These are phyloP conservation scores for Cordyceps pruinosa DNA, from an alignment of 2,329 filamentous ascomycete genomes.

Conservation along the genomic window DNA sequence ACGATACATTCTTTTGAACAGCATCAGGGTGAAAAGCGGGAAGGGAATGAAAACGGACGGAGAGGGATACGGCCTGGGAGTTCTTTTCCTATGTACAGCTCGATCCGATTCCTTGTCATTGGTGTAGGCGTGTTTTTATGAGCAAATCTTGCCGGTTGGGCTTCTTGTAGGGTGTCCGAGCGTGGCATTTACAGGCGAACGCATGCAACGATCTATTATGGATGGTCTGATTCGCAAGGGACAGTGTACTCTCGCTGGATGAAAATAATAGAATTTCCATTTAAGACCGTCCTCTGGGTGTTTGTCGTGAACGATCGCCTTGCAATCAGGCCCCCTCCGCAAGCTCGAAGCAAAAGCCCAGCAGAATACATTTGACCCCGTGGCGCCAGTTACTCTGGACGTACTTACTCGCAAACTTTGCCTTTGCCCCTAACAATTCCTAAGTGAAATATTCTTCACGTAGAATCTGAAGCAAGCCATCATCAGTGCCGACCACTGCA, in stretches of 20 bases:
- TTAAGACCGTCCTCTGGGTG: neutral
- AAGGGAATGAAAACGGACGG: constrained; percentile 2
- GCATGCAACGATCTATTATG: constrained; percentile 25
- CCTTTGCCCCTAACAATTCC: constrained; percentile 71
- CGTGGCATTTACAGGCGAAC: constrained; percentile 34
- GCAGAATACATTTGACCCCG: too few relatives aligned
- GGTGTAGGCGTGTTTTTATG: constrained; percentile 9
- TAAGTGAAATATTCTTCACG: constrained; percentile 52
- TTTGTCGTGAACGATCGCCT: neutral
- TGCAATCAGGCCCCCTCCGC: neutral
- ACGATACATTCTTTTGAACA: constrained; percentile 6
- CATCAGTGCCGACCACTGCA: constrained; percentile 20
- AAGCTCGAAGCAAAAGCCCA: too few relatives aligned
- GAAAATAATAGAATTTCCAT: constrained; percentile 26
- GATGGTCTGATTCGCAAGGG: constrained; percentile 25
- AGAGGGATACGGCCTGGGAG: neutral
- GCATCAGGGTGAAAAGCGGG: constrained; percentile 3
- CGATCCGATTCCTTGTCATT: neutral
- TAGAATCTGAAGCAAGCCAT: constrained; percentile 46
- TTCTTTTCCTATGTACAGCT: neutral
- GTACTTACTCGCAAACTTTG: too few relatives aligned
- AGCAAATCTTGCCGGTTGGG: constrained; percentile 8
- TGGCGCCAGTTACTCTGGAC: too few relatives aligned
- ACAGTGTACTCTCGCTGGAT: constrained; percentile 24
- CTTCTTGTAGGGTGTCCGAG: constrained; percentile 15